Evolutionary conservation across 116 monocot species (phyloP), one percentile per base, ranked within the genome.

Genomic region (Zostera marina): DNA sequence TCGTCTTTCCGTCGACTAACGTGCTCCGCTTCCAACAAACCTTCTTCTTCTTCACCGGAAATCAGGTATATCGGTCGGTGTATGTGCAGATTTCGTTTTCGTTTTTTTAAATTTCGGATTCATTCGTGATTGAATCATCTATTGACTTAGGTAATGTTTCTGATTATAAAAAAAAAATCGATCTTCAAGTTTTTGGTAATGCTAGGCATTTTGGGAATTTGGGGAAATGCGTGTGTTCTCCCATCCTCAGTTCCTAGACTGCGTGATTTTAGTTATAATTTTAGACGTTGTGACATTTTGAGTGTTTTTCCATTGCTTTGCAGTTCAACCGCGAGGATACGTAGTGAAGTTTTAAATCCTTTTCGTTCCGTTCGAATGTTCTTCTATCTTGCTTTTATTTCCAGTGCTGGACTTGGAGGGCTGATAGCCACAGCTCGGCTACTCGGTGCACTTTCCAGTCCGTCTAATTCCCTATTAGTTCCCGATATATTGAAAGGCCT

Each of bases 331-430:
- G 85, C 96, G 47, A 85, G 71, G 76, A 85, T 88, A 73, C 67
- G 96, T 69, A 96, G 89, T 58, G 89, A 96, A 69, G 96, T 96
- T 23, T 76, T 89, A 14, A 76, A 85, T 53, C 96, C 96, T 52
- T 96, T 96, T 38, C 89, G 89, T 16, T 60, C 89, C 0, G 74
- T 96, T 8, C 75, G 96, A 49, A 96, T 96, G 96, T 96, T 89
- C 76, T 96, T 96, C 65, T 96, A 96, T 62, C 65, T 89, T 42
- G 85, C 89, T 55, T 96, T 96, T 65, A 85, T 83, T 9, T 89
- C 85, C 43, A 96, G 96, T 65, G 89, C 64, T 46, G 19, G 64
- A 65, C 66, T 89, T 22, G 96, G 96, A 55, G 70, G 77, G 24
- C 57, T 96, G 25, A 96, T 89, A 52, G 64, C 96, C 9, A 56